Percentiles rank a stretch among this genome's conserved stretches.
phyloP scores from a whole-genome alignment of 306 rosid genomes.

The Amphicarpaea edgeworthii region DNA sequence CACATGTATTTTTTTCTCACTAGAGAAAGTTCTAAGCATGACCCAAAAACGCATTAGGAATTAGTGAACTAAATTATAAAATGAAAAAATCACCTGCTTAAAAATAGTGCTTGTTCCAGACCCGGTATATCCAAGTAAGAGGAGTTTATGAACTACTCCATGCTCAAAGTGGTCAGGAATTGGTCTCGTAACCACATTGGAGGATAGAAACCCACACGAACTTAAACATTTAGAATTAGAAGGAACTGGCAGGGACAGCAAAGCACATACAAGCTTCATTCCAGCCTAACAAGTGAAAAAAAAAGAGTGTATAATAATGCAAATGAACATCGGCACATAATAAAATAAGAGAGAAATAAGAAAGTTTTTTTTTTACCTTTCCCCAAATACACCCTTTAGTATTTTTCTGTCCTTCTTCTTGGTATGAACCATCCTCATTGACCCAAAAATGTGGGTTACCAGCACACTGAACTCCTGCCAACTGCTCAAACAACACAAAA shows the following conservation, averaged over 20 bases:
- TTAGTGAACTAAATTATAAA: constrained; percentile 3
- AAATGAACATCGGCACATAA: constrained; percentile 13
- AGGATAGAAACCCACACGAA: constrained; percentile 67
- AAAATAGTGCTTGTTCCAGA: constrained; percentile 99
- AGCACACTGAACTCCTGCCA: constrained; percentile 99
- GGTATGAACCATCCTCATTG: constrained; percentile 98
- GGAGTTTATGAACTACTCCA: constrained; percentile 85
- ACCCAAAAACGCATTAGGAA: constrained; percentile 15
- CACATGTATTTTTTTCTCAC: constrained; percentile 6
- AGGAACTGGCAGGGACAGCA: constrained; percentile 90
- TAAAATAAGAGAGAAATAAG: constrained; percentile 12
- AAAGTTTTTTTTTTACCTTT: constrained; percentile 60
- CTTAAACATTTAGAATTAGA: constrained; percentile 71
- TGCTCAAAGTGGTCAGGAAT: constrained; percentile 87
- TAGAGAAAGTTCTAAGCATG: constrained; percentile 34
- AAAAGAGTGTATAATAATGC: constrained; percentile 11
- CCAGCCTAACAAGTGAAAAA: constrained; percentile 79
- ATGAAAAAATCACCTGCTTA: constrained; percentile 77
- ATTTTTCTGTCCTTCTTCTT: constrained; percentile 99
- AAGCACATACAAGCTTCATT: constrained; percentile 89
- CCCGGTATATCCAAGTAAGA: constrained; percentile 89
- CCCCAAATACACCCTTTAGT: constrained; percentile 98
- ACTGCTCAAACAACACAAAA: constrained; percentile 60
- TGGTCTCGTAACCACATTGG: constrained; percentile 59
- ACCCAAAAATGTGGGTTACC: constrained; percentile 99